Conservation (phyloP, 768 basidiomycete genomes). For the Pholiota microspora region DNA sequence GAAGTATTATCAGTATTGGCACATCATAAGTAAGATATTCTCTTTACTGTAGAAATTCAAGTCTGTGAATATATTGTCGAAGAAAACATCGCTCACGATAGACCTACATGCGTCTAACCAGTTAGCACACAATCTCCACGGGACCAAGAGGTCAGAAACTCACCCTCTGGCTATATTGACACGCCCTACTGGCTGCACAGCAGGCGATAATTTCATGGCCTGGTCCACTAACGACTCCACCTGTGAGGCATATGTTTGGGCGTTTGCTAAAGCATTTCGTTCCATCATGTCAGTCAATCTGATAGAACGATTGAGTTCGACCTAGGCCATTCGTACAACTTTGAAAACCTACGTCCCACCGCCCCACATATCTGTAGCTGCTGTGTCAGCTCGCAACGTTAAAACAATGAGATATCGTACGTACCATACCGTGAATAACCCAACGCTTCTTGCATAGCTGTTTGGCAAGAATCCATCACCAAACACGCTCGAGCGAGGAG, state of each 20-base stretch:
- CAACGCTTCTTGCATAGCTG: constrained; percentile 35
- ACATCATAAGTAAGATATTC: neutral
- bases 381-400: neutral
- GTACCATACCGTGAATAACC: constrained; percentile 39
- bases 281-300: constrained; percentile 42
- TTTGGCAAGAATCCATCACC: constrained; percentile 29
- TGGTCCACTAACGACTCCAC: constrained; percentile 35
- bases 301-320: no score
- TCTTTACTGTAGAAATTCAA: constrained; percentile 37
- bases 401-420: constrained; percentile 1
- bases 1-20: constrained; percentile 6
- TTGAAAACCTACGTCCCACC: constrained; percentile 31
- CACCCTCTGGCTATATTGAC: constrained; percentile 40
- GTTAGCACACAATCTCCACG: neutral
- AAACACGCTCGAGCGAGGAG: constrained; percentile 36
- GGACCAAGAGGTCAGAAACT: neutral
- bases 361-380: constrained; percentile 37
- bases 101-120: constrained; percentile 23
- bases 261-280: constrained; percentile 35
- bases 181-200: constrained; percentile 35
- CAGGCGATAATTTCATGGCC: constrained; percentile 33
- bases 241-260: constrained; percentile 33
- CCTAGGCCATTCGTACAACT: no score
- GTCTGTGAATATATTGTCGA: constrained; percentile 43
- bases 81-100: constrained; percentile 38